Evolutionary conservation across 2,329 filamentous ascomycete genomes (phyloP).

Genomic region (Fusarium sp.): DNA sequence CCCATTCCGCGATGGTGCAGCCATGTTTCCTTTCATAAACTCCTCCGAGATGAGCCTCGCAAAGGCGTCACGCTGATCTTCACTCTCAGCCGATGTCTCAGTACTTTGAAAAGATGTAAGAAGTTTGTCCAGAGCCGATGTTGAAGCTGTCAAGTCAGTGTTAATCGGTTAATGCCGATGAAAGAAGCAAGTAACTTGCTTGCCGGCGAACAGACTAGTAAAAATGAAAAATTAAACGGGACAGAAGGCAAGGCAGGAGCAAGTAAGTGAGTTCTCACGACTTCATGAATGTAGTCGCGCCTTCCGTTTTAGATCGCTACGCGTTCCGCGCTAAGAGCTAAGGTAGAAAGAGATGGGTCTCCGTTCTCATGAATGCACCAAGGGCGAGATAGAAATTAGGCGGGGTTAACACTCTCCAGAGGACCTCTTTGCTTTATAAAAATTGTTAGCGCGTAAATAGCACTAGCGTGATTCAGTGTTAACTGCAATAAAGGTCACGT

Average conservation of each 20-base stretch:
- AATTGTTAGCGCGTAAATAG: slow-evolving; percentile 12
- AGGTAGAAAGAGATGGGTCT: background rate
- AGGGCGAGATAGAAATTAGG: slow-evolving; percentile 1
- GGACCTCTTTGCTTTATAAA: slow-evolving; percentile 15
- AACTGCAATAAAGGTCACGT: background rate
- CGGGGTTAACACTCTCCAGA: background rate
- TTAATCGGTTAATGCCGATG: background rate
- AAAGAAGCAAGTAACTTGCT: background rate
- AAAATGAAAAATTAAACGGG: background rate
- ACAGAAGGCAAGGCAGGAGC: background rate
- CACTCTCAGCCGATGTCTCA: background rate
- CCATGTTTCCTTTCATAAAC: slow-evolving; percentile 16
- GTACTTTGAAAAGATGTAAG: slow-evolving; percentile 6
- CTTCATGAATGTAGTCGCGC: background rate
- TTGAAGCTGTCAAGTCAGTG: background rate
- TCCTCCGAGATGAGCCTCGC: slow-evolving; percentile 1
- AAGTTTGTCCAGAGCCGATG: slow-evolving; percentile 9
- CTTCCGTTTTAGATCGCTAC: slow-evolving; percentile 10
- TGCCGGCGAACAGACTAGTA: background rate
- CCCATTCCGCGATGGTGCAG: slow-evolving; percentile 12
- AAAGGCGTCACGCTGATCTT: slow-evolving; percentile 8
- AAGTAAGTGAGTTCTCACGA: background rate
- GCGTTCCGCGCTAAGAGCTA: slow-evolving; percentile 23
- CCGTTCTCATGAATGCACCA: slow-evolving; percentile 1
- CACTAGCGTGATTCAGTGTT: background rate